Conservation (phyloP, 2,329 filamentous ascomycete species). For the Cladophialophora psammophila region DNA sequence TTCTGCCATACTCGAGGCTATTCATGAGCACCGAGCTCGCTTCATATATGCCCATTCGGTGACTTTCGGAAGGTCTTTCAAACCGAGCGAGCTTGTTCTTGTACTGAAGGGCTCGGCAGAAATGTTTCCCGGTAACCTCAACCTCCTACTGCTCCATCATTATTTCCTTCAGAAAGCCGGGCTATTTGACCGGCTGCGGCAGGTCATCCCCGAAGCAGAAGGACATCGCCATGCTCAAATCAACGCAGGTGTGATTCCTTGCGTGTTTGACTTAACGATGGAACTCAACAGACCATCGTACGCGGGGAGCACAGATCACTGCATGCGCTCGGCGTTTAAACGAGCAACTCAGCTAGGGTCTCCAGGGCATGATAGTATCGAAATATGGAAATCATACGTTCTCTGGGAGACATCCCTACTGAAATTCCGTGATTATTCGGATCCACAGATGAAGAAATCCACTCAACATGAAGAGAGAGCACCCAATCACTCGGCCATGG, state of each 20-base stretch:
- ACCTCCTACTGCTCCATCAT: constrained; percentile 75
- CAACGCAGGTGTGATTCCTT: constrained; percentile 29
- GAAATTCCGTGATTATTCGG: not conserved
- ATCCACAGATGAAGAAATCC: not conserved
- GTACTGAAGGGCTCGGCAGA: constrained; percentile 67
- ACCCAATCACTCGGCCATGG: constrained; percentile 43
- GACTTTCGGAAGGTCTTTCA: constrained; percentile 66
- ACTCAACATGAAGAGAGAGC: constrained; percentile 23
- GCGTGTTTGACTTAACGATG: constrained; percentile 63
- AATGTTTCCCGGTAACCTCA: constrained; percentile 76
- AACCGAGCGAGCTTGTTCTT: constrained; percentile 69
- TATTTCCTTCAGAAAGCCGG: constrained; percentile 76
- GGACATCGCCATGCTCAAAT: constrained; percentile 39
- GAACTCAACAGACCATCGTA: constrained; percentile 58
- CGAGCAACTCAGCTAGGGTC: constrained; percentile 49
- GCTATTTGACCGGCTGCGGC: constrained; percentile 78
- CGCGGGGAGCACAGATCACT: constrained; percentile 58
- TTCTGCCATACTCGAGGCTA: constrained; percentile 16
- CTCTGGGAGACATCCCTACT: constrained; percentile 54
- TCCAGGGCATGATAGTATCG: constrained; percentile 49
- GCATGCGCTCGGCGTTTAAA: constrained; percentile 64
- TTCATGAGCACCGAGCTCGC: constrained; percentile 38
- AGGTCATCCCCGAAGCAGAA: constrained; percentile 52
- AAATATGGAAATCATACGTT: constrained; percentile 62
- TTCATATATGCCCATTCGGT: constrained; percentile 72